Base-by-base conservation (phyloP, 2,329 filamentous ascomycete genomes). In the Aspergillus sp. region DNA sequence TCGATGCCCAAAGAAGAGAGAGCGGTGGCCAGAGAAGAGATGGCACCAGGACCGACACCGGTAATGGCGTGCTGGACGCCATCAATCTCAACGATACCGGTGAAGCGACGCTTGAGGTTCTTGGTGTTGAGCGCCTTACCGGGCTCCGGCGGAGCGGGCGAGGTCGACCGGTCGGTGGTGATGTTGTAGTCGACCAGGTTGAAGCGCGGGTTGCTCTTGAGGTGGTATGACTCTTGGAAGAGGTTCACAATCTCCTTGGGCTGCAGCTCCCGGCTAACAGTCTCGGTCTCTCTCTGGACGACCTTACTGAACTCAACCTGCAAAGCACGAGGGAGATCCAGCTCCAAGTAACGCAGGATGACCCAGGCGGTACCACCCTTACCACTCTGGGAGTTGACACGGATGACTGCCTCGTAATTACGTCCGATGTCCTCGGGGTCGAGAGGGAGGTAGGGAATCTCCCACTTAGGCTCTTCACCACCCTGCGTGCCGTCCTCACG, bases 381-480 rank as follows among this genome's bases (percentile, higher is more conserved):
- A 56, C 91, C 91, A 60, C 83, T 88, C 68, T 97, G 91, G 15
- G 88, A 95, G 76, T 97, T 98, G 79, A 97, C 91, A 51, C 91
- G 87, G 65, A 97, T 97, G 64, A 97, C 86, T 50, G 91, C 91
- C 72, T 97, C 90, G 79, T 97, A 97, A n/a, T 85, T 96, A 49
- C 91, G 84, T 44, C 91, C 91, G 55, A 97, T 95, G 63, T 97
- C 91, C 62, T 86, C 79, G 4, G 91, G 91, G 63, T 97, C 91
- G 60, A 97, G 80, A 10, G 91, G 91, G 43, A 97, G 84, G 65
- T 97, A 97, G 0, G 91, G 91, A 35, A 96, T 79, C 58, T 87
- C 75, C 91, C 91, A 97, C 37, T 72, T 74, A 61, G 84, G 81
- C 48, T 91, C 82, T 47, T 91, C 82, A 62, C 79, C 74, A 4